These are phyloP conservation scores for Brassica incana DNA, from an alignment of 345 rosid species.

Conservation along the genomic window DNA sequence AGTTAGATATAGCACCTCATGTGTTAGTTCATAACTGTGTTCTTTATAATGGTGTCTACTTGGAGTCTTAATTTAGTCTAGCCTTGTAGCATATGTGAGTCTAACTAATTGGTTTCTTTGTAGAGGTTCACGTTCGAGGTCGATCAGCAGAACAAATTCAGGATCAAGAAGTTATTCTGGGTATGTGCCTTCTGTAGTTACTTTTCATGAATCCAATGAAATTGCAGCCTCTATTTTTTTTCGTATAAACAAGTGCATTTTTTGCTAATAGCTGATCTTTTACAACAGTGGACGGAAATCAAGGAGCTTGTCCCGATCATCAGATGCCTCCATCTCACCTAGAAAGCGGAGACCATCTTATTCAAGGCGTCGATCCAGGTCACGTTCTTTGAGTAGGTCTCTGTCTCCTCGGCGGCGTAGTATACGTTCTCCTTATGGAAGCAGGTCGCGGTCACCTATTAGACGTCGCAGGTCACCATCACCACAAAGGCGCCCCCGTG, in stretches of 20 bases:
- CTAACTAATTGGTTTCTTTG: conserved; percentile 36
- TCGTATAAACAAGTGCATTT: not conserved
- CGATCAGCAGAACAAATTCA: conserved; percentile 57
- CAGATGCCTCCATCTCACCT: conserved; percentile 56
- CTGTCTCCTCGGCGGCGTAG: conserved; percentile 48
- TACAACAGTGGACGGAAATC: conserved; percentile 50
- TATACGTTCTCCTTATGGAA: conserved; percentile 36
- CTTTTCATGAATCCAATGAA: not conserved
- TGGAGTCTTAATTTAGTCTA: not conserved
- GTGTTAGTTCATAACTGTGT: not conserved
- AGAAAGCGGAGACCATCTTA: conserved; percentile 51
- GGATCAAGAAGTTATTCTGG: conserved; percentile 64
- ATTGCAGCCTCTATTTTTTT: not conserved
- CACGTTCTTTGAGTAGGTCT: conserved; percentile 43
- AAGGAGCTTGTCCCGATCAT: conserved; percentile 76
- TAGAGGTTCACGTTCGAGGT: conserved; percentile 56
- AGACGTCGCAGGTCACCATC: conserved; percentile 48
- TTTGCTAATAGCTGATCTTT: conserved; percentile 14
- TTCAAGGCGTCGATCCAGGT: conserved; percentile 58
- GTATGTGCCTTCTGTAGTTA: conserved; percentile 40
- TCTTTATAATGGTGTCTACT: conserved; percentile 5
- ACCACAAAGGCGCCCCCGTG: conserved; percentile 43
- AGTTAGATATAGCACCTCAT: not conserved
- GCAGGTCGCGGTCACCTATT: conserved; percentile 43
- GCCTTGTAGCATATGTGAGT: not conserved